Percentiles rank a stretch among this genome's conserved stretches.
Conservation (phyloP, 257 asterid genomes). For the Jaltomata sinuosa region DNA sequence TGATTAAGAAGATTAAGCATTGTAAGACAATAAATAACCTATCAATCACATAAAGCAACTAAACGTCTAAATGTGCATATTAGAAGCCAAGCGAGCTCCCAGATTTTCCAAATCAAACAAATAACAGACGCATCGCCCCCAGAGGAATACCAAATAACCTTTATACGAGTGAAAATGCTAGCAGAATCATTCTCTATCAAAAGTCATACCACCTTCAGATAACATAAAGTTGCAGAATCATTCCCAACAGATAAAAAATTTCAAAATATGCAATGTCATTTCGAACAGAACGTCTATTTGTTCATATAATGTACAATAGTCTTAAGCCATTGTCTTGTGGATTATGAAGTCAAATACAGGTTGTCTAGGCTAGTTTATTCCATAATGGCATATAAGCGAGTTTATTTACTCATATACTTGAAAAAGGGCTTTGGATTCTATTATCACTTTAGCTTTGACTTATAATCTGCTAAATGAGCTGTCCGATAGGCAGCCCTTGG, state of each 20-base stretch:
- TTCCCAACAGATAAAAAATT: background rate
- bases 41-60: background rate
- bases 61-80: background rate
- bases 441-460: background rate
- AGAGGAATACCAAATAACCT: conserved; percentile 1
- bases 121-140: background rate
- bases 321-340: background rate
- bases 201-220: background rate
- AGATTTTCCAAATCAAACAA: background rate
- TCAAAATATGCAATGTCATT: background rate
- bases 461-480: too few relatives aligned
- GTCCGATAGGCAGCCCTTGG: background rate
- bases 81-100: background rate
- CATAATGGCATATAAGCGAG: background rate
- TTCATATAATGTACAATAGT: background rate
- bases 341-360: background rate
- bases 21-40: background rate
- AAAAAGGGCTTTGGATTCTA: background rate
- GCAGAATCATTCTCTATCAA: background rate
- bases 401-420: too few relatives aligned
- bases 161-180: background rate
- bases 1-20: background rate
- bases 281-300: background rate
- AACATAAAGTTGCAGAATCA: background rate
- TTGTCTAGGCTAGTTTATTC: background rate